phyloP scores from a whole-genome alignment of 2,329 filamentous ascomycete genomes.

The Rhinocladiella similis region DNA sequence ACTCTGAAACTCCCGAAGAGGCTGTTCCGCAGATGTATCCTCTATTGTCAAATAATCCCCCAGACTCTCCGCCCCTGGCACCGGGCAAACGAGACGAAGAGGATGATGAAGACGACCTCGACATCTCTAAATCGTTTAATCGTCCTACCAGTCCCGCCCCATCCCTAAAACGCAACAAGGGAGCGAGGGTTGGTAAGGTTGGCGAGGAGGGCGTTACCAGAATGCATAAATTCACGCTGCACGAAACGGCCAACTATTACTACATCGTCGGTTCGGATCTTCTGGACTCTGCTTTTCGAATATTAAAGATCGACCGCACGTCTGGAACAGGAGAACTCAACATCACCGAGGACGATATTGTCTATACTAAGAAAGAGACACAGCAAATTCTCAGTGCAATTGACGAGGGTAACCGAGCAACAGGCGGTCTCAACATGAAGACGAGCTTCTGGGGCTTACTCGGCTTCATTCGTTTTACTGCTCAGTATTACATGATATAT shows the following conservation, averaged over 20 bases:
- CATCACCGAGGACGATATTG: slow-evolving; percentile 89
- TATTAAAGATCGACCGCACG: slow-evolving; percentile 92
- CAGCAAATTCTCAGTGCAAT: slow-evolving; percentile 90
- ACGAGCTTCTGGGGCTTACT: slow-evolving; percentile 85
- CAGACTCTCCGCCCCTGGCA: slow-evolving; percentile 33
- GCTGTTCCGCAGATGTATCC: slow-evolving; percentile 20
- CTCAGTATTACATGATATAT: slow-evolving; percentile 93
- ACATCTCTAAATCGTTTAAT: slow-evolving; percentile 46
- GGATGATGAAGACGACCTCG: slow-evolving; percentile 46
- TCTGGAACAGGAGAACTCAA: slow-evolving; percentile 75
- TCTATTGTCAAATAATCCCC: slow-evolving; percentile 33
- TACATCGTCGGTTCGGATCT: slow-evolving; percentile 94
- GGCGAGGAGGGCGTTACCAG: slow-evolving; percentile 50
- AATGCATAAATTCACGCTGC: slow-evolving; percentile 97
- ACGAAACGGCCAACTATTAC: slow-evolving; percentile 90
- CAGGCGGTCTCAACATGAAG: slow-evolving; percentile 84
- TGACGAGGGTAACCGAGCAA: slow-evolving; percentile 88
- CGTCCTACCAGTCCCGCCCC: slow-evolving; percentile 40
- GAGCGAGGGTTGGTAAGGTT: slow-evolving; percentile 37
- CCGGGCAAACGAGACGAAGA: slow-evolving; percentile 37
- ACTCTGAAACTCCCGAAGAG: slow-evolving; percentile 12
- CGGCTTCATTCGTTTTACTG: slow-evolving; percentile 94
- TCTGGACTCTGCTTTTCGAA: slow-evolving; percentile 81
- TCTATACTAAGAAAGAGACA: slow-evolving; percentile 91
- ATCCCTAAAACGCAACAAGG: slow-evolving; percentile 40